These are phyloP conservation scores for Porphyrellus cyaneotinctus DNA, from an alignment of 768 basidiomycete genomes.

Conservation along the genomic window DNA sequence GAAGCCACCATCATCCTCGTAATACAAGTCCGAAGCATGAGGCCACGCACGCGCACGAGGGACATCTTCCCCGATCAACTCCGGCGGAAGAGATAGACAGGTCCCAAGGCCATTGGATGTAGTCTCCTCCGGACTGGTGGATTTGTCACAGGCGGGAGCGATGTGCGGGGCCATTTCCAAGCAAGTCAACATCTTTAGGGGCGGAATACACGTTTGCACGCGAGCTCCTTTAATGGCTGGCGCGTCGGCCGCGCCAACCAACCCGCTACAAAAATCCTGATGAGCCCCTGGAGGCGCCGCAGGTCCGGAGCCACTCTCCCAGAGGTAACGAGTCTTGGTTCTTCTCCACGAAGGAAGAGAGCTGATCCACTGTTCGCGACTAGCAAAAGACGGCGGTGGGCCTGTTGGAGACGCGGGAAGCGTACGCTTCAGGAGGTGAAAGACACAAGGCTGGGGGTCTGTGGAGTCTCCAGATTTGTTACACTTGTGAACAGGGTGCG, in stretches of 20 bases:
- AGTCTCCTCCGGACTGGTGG: neutral
- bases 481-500: constrained; percentile 66
- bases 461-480: constrained; percentile 39
- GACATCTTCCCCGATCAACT: constrained; percentile 5
- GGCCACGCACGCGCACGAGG: constrained; percentile 15
- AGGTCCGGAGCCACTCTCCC: constrained; percentile 49
- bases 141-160: constrained; percentile 32
- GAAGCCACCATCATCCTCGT: constrained; percentile 31
- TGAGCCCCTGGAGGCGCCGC: constrained; percentile 14
- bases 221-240: constrained; percentile 79
- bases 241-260: constrained; percentile 73
- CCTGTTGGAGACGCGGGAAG: constrained; percentile 58
- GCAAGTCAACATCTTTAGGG: constrained; percentile 38
- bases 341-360: constrained; percentile 70
- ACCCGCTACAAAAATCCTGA: constrained; percentile 71
- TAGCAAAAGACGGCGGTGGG: constrained; percentile 60
- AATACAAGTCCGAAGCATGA: constrained; percentile 14
- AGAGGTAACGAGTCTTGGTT: constrained; percentile 61
- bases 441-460: constrained; percentile 38
- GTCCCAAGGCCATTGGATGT: neutral
- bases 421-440: constrained; percentile 52
- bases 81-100: constrained; percentile 7
- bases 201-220: constrained; percentile 85
- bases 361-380: constrained; percentile 69
- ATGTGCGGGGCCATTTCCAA: constrained; percentile 12